Percentiles rank a stretch among this genome's conserved stretches.
Conservation (phyloP, 2,329 filamentous ascomycete genomes). For the Trichoderma hamatum region DNA sequence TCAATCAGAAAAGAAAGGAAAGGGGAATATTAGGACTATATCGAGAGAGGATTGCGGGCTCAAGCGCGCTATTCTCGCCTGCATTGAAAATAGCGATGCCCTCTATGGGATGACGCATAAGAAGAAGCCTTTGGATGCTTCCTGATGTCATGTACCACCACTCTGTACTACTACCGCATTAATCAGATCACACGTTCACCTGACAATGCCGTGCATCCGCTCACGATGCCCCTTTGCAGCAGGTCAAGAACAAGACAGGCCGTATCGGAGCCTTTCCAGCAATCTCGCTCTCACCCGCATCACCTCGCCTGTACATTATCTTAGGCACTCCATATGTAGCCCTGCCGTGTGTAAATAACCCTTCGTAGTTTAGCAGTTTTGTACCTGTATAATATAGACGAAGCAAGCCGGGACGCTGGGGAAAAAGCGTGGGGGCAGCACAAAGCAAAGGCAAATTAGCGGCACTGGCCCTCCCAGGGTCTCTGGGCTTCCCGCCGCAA, state of each 20-base stretch:
- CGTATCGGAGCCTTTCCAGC: slow-evolving; percentile 34
- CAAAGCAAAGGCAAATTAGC: neutral
- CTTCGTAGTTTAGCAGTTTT: too few relatives aligned
- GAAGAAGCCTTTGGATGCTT: slow-evolving; percentile 2
- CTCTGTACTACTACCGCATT: neutral
- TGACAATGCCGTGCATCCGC: slow-evolving; percentile 8
- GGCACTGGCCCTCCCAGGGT: neutral
- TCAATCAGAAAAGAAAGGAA: neutral
- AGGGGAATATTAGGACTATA: neutral
- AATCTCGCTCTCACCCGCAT: neutral
- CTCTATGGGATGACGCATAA: neutral
- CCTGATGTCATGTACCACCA: neutral
- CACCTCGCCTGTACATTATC: neutral
- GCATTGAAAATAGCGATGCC: neutral
- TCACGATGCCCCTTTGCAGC: neutral
- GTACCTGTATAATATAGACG: neutral
- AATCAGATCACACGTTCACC: slow-evolving; percentile 2
- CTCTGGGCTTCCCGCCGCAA: neutral
- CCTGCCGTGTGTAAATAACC: too few relatives aligned
- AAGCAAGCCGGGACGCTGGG: neutral
- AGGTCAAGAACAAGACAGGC: neutral
- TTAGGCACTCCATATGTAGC: neutral
- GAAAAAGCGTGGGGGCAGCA: neutral
- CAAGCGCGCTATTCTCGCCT: slow-evolving; percentile 7
- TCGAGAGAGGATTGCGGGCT: neutral